These are phyloP conservation scores for Chlorella vulgaris DNA, from an alignment of 139 green algal genomes.

Conservation along the genomic window DNA sequence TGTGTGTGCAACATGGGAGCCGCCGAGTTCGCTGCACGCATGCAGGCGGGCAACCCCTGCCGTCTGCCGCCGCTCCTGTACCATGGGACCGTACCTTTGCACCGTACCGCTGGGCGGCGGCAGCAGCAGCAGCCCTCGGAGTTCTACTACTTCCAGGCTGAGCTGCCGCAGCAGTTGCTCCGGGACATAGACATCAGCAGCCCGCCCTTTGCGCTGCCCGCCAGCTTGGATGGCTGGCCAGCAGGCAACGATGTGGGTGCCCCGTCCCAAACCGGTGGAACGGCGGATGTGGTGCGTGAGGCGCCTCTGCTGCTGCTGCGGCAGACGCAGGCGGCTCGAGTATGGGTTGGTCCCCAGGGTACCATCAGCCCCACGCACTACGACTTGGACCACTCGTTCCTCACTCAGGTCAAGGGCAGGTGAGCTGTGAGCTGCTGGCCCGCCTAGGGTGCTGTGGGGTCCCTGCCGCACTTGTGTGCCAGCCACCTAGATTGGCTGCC, in stretches of 20 bases:
- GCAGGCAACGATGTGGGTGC: too few relatives aligned
- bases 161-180: not conserved
- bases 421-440: not conserved
- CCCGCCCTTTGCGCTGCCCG: conserved; percentile 16
- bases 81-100: too few relatives aligned
- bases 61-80: conserved; percentile 10
- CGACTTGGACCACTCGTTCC: conserved; percentile 21
- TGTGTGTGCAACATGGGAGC: not conserved
- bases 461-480: too few relatives aligned
- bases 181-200: not conserved
- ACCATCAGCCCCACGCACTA: conserved; percentile 22
- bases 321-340: conserved; percentile 15
- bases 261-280: too few relatives aligned
- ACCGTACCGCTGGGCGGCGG: not conserved
- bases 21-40: conserved; percentile 8
- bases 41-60: conserved; percentile 23
- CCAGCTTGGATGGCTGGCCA: not conserved
- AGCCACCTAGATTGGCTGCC: too few relatives aligned
- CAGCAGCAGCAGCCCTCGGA: not conserved
- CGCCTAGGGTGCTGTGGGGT: too few relatives aligned
- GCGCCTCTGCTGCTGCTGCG: not conserved
- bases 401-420: conserved; percentile 24
- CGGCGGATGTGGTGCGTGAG: too few relatives aligned
- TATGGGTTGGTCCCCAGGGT: conserved; percentile 11
- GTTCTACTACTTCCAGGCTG: conserved; percentile 13